Conservation (phyloP, 1,284 basidiomycete genomes). For the Puccinia triticina region DNA sequence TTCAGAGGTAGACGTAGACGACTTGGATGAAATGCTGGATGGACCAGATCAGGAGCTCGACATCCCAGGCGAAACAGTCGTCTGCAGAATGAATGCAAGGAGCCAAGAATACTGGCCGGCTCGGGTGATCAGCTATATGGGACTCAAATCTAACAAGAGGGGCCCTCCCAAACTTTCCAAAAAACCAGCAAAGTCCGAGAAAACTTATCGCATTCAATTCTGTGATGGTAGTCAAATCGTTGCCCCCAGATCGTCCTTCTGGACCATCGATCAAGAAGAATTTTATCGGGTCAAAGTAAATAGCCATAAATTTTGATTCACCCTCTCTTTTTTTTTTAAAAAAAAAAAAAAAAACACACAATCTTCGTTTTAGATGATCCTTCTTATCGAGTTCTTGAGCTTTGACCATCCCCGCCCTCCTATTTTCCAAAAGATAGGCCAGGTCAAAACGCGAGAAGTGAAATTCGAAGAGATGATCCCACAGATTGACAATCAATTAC, state of each 20-base stretch:
- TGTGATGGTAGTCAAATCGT: constrained; percentile 29
- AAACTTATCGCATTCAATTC: constrained; percentile 36
- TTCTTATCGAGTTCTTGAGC: constrained; percentile 4
- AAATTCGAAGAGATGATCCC: constrained; percentile 35
- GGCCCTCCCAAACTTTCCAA: background rate
- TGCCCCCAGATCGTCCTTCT: constrained; percentile 34
- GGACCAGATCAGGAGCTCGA: constrained; percentile 31
- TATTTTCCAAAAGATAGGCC: constrained; percentile 25
- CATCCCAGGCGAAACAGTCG: constrained; percentile 17
- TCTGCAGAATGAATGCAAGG: constrained; percentile 13
- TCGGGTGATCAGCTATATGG: constrained; percentile 21
- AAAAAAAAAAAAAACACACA: too few relatives aligned
- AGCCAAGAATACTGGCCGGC: constrained; percentile 42
- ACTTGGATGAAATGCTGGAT: constrained; percentile 14
- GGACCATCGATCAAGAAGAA: constrained; percentile 45
- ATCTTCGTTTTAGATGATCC: too few relatives aligned
- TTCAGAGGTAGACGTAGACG: background rate
- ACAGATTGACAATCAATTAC: constrained; percentile 21
- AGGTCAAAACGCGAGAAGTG: constrained; percentile 10
- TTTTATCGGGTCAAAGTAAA: constrained; percentile 45
- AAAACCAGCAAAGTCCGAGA: background rate
- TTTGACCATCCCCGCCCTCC: background rate
- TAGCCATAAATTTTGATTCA: background rate
- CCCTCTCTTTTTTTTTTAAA: background rate
- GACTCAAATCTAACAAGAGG: constrained; percentile 4